Conservation (phyloP, 148 eudicot genomes). For the Persicaria tinctoria region DNA sequence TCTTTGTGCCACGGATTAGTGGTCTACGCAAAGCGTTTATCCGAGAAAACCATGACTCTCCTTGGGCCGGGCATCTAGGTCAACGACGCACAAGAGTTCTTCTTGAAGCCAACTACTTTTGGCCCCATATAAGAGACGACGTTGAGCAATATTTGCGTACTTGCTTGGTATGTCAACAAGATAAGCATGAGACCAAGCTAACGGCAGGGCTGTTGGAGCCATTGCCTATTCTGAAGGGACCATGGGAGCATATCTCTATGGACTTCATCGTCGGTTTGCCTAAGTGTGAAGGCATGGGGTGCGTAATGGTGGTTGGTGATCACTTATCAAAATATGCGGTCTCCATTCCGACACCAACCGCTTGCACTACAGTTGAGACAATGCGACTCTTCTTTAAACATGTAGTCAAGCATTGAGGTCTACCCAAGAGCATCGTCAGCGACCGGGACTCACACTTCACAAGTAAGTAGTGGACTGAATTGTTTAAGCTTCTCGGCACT, state of each 20-base stretch:
- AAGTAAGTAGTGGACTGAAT: too few relatives aligned
- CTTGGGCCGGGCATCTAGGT: background rate
- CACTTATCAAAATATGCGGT: too few relatives aligned
- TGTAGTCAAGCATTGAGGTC: too few relatives aligned
- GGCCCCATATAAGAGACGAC: background rate
- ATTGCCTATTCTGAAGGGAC: too few relatives aligned
- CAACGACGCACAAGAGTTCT: background rate
- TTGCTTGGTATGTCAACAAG: conserved; percentile 5
- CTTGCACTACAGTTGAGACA: too few relatives aligned
- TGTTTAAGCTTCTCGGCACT: too few relatives aligned
- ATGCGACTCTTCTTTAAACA: too few relatives aligned
- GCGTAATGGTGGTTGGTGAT: conserved; percentile 8
- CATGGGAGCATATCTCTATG: background rate
- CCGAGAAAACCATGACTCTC: background rate
- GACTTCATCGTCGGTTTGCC: background rate
- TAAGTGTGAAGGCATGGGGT: background rate
- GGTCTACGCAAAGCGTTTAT: background rate
- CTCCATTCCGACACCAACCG: too few relatives aligned
- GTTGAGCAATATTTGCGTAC: background rate
- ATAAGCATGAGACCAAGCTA: background rate
- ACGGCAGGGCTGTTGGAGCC: too few relatives aligned
- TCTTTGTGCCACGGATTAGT: background rate
- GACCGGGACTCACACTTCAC: too few relatives aligned
- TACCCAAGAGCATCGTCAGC: too few relatives aligned
- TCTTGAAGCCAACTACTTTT: background rate